Evolutionary conservation across 768 basidiomycete genomes (phyloP), one percentile per base, ranked within the genome.

Genomic region (Pulveroboletus frians): DNA sequence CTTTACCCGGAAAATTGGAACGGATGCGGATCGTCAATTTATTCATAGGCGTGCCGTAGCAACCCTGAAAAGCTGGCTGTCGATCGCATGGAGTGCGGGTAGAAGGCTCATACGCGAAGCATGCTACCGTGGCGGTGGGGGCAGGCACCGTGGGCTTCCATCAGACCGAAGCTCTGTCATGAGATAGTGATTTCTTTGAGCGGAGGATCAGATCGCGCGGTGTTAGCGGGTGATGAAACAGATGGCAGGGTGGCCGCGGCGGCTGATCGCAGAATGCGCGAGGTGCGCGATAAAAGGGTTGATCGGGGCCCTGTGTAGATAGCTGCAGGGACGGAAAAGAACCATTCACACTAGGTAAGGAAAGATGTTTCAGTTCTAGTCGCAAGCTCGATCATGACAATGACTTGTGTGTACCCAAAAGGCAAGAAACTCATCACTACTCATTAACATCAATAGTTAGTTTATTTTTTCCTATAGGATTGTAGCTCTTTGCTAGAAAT

Each of bases 11-110:
- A 27, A 14, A 5, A 34, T 20, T 26, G 42, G 40, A 26, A 41
- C 36, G 39, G 39, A 18, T 54, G 52, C 47, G 56, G 57, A 55
- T 57, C 57, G 52, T 45, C 52, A 50, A 55, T 43, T 46, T 43
- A 38, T 30, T 34, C 35, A 14, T 31, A n/a, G 39, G 34, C 7
- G 6, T 26, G 31, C 39, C 26, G 31, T 21, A n/a, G 8, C 17
- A n/a, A 3, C 43, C 54, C 45, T 54, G 47, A 35, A 14, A 32
- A 31, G 9, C 10, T 5, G 34, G 51, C 20, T 15, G 37, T 30
- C 37, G 27, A 46, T 53, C 51, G 44, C 39, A 39, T 31, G 3
- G 5, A 37, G 42, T 36, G 20, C 26, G 55, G 11, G 27, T 44
- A 21, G 20, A 32, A 52, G 23, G 11, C 18, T 56, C 43, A 11